Conservation (phyloP, 257 asterid species). For the Craterostigma plantagineum region DNA sequence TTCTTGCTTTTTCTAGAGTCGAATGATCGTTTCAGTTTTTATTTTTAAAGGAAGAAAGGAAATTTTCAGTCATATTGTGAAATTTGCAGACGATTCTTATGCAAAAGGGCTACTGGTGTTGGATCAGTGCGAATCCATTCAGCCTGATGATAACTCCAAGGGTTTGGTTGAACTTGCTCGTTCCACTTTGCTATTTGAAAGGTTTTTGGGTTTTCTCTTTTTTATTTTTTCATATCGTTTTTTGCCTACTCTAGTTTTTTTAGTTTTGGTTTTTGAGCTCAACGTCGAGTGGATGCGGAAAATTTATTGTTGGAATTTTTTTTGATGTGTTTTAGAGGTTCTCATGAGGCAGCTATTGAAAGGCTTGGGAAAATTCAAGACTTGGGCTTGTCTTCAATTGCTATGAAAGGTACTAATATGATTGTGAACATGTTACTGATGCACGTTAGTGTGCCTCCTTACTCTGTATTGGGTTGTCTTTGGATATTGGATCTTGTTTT, state of each 20-base stretch:
- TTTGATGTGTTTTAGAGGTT: slow-evolving; percentile 29
- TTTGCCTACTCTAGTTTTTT: background rate
- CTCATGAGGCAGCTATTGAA: slow-evolving; percentile 57
- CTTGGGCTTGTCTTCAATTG: slow-evolving; percentile 33
- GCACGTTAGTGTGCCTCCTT: background rate
- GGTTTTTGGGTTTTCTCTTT: slow-evolving; percentile 16
- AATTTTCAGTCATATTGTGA: background rate
- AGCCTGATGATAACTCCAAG: slow-evolving; percentile 53
- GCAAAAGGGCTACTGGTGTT: slow-evolving; percentile 49
- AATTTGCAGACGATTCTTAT: slow-evolving; percentile 53
- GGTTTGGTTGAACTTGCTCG: slow-evolving; percentile 69
- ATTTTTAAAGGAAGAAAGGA: background rate
- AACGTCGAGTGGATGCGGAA: background rate
- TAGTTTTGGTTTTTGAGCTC: background rate
- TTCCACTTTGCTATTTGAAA: slow-evolving; percentile 60
- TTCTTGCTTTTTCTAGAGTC: background rate
- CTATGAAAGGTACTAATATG: slow-evolving; percentile 38
- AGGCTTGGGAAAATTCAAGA: slow-evolving; percentile 45
- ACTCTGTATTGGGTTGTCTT: background rate
- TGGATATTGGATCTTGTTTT: background rate
- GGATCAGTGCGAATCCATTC: slow-evolving; percentile 79
- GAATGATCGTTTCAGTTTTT: background rate
- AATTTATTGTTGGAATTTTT: background rate
- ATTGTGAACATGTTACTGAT: too few species aligned
- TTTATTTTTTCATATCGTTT: background rate